Evolutionary conservation across 2,329 filamentous ascomycete species (phyloP), one percentile per base, ranked within the genome.

Genomic region (Cordyceps cicadae): DNA sequence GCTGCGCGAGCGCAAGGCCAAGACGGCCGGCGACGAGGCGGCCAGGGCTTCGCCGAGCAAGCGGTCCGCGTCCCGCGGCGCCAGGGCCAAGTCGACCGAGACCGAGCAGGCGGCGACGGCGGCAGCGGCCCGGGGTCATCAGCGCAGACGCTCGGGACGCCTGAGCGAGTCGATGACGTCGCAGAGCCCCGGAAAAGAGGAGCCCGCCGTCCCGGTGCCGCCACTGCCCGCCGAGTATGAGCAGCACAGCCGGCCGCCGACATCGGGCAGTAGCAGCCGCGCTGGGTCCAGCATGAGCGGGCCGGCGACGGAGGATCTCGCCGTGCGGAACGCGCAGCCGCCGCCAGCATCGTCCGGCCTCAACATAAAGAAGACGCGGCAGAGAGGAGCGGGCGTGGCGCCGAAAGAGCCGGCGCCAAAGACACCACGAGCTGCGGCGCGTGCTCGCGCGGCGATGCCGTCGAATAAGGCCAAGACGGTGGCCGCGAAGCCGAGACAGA

Each of bases 1-100:
- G 63, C 77, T 94, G 58, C 84, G 92, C 37, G 86, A 87, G 61
- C 84, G 90, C 63, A 91, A 87, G 69, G 72, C 79, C 8, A 86
- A 79, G 58, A 5, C 39, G 75, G 82, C 4, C 2, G 75, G 37
- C 29, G 49, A 59, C 12, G 49, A 52, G 5, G 46, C 26, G 21
- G 29, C 19, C 4, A n/a, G 37, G 43, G 15, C 51, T 7, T 54
- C 61, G 46, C 61, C 61, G 15, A 48, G 26, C 5, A 49, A 56
- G 43, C 69, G 43, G 61, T 56, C 34, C 57, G 26, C 15, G 66
- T 70, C 37, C 65, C 66, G 56, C 60, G 61, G 62, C 63, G 48
- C 49, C 21, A 50, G 52, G 19, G 43, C 41, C 56, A 62, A 62
- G 34, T 50, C 50, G 2, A 49, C 55, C 15, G 61, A 55, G n/a